phyloP scores from a whole-genome alignment of 2,329 filamentous ascomycete species.

The Cladosporium cucumerinum region DNA sequence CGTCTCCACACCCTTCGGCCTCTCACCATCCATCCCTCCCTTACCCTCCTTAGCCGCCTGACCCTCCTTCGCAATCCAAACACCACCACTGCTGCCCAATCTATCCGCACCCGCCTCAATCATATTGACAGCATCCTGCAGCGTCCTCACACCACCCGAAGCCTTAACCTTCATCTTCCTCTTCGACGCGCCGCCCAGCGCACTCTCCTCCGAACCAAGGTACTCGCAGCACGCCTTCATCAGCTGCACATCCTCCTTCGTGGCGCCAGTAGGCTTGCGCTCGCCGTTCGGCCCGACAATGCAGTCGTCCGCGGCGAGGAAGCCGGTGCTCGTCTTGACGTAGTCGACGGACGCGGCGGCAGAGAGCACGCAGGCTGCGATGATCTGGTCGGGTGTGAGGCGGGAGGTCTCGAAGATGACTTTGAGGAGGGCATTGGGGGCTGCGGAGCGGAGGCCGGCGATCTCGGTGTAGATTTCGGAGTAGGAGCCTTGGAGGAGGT shows the following conservation, averaged over 20 bases:
- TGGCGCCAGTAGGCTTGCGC: slow-evolving; percentile 42
- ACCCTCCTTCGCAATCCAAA: slow-evolving; percentile 53
- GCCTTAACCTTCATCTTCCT: slow-evolving; percentile 54
- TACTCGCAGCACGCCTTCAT: slow-evolving; percentile 51
- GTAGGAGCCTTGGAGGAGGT: slow-evolving; percentile 44
- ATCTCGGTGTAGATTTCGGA: slow-evolving; percentile 52
- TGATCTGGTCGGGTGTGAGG: slow-evolving; percentile 47
- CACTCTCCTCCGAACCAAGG: slow-evolving; percentile 31
- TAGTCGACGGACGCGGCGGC: slow-evolving; percentile 55
- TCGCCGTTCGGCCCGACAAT: not conserved
- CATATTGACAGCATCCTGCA: slow-evolving; percentile 53
- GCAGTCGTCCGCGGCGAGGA: slow-evolving; percentile 39
- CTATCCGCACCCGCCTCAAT: slow-evolving; percentile 55
- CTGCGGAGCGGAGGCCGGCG: slow-evolving; percentile 49
- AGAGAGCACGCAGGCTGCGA: slow-evolving; percentile 53
- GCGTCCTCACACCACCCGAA: slow-evolving; percentile 53
- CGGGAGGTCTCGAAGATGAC: slow-evolving; percentile 59
- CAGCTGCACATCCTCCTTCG: slow-evolving; percentile 49
- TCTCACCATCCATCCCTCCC: slow-evolving; percentile 5
- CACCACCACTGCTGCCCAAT: slow-evolving; percentile 55
- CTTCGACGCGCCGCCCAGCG: slow-evolving; percentile 8
- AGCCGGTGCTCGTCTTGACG: slow-evolving; percentile 61
- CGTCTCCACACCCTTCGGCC: slow-evolving; percentile 15
- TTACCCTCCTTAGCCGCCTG: slow-evolving; percentile 9
- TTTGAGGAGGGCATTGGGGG: slow-evolving; percentile 46